A percentile compares a stretch with the other conserved stretches of the same genome.
Evolutionary conservation across 148 eudicot genomes (phyloP).

Genomic region (Persicaria tinctoria): DNA sequence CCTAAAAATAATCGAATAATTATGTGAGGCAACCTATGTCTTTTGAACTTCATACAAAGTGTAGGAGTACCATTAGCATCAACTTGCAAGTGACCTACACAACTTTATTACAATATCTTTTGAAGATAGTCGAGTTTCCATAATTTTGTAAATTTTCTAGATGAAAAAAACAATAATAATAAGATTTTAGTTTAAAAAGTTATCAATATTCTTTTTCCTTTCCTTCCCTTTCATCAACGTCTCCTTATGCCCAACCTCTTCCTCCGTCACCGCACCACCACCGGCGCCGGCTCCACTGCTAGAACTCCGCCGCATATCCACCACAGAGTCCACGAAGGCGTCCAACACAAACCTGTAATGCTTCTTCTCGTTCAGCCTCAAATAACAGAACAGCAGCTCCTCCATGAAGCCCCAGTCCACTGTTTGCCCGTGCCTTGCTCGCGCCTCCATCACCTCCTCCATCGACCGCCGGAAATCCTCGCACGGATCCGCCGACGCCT

Average conservation of each 20-base stretch:
- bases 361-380: constrained; percentile 62
- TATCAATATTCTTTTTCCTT: background rate
- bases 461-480: constrained; percentile 64
- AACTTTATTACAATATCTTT: background rate
- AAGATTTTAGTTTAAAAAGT: background rate
- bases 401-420: constrained; percentile 81
- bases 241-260: background rate
- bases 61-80: too few relatives aligned
- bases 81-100: background rate
- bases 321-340: constrained; percentile 57
- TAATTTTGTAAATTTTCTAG: background rate
- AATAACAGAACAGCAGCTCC: constrained; percentile 53
- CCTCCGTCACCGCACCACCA: background rate
- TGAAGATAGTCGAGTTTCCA: background rate
- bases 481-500: constrained; percentile 47
- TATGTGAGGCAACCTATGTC: too few relatives aligned
- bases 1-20: too few relatives aligned
- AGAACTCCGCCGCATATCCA: constrained; percentile 24
- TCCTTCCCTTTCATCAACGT: background rate
- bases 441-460: constrained; percentile 53
- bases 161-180: background rate
- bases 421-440: constrained; percentile 23
- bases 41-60: too few relatives aligned
- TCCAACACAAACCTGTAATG: constrained; percentile 43
- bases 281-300: background rate